Evolutionary conservation across 2,329 filamentous ascomycete species (phyloP).

Genomic region (Xylaria arbuscula): DNA sequence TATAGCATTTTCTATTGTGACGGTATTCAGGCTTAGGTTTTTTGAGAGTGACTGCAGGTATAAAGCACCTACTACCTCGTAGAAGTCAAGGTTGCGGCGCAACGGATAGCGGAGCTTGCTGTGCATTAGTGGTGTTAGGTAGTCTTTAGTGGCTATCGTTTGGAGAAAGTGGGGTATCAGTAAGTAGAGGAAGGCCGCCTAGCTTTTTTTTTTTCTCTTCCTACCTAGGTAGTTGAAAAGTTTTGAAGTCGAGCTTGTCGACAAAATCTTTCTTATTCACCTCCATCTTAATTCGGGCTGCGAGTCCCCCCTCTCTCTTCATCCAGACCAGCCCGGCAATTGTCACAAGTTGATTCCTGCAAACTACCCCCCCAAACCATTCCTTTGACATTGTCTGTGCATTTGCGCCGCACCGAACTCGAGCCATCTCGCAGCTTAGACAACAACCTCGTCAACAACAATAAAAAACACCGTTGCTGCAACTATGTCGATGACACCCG

Average conservation of each 20-base stretch:
- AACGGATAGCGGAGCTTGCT: conserved; percentile 28
- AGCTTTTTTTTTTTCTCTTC: conserved; percentile 40
- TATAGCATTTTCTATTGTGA: no score
- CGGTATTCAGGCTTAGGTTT: no score
- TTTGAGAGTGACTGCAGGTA: no score
- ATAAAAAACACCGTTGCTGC: conserved; percentile 19
- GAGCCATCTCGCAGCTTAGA: conserved; percentile 24
- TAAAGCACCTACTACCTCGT: no score
- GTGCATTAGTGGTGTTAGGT: conserved; percentile 31
- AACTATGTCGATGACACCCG: conserved; percentile 69
- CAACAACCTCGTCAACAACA: conserved; percentile 22
- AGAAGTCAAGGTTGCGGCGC: conserved; percentile 34
- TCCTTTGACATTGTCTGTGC: conserved; percentile 23
- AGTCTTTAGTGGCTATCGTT: conserved; percentile 22
- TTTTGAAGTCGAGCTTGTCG: conserved; percentile 27
- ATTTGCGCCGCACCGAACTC: conserved; percentile 15
- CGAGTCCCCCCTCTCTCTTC: conserved; percentile 5
- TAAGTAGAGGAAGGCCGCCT: conserved; percentile 38
- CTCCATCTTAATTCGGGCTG: conserved; percentile 16
- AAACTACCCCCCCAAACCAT: background rate
- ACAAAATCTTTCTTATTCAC: conserved; percentile 19
- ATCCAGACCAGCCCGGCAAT: conserved; percentile 3
- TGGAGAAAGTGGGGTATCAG: conserved; percentile 45
- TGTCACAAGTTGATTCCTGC: background rate
- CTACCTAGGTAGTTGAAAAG: conserved; percentile 29